A percentile compares a stretch with the other conserved stretches of the same genome.
Conservation (phyloP, 805 yeast species). For the Sungouiella thailandica region DNA sequence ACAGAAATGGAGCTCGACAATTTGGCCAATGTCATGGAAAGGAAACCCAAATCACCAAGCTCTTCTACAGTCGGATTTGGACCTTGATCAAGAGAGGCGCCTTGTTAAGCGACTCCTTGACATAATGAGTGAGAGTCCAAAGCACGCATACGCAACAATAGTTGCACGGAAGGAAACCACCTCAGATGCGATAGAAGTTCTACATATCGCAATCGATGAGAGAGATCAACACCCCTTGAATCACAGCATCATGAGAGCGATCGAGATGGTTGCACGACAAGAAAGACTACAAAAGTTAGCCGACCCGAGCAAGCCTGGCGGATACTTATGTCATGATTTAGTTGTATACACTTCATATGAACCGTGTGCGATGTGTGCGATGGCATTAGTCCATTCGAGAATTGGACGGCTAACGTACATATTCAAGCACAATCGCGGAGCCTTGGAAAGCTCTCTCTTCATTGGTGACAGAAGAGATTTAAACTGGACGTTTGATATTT, state of each 20-base stretch:
- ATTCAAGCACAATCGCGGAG: slow-evolving; percentile 36
- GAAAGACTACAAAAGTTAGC: slow-evolving; percentile 41
- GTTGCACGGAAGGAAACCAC: slow-evolving; percentile 55
- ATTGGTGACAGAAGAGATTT: slow-evolving; percentile 70
- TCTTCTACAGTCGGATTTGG: slow-evolving; percentile 49
- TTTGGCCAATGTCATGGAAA: slow-evolving; percentile 93
- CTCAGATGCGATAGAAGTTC: slow-evolving; percentile 18
- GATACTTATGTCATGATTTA: slow-evolving; percentile 69
- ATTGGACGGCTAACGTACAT: slow-evolving; percentile 64
- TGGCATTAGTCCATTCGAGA: slow-evolving; percentile 94
- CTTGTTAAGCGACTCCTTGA: slow-evolving; percentile 17
- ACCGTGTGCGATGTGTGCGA: slow-evolving; percentile 94
- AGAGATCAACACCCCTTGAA: slow-evolving; percentile 44
- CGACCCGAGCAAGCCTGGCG: slow-evolving; percentile 12
- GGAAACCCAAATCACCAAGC: slow-evolving; percentile 81
- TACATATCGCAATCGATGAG: slow-evolving; percentile 40
- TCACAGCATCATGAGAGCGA: slow-evolving; percentile 75
- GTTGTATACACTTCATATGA: slow-evolving; percentile 89
- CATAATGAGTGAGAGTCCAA: slow-evolving; percentile 3
- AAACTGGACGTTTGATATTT: slow-evolving; percentile 85
- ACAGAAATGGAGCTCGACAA: slow-evolving; percentile 54
- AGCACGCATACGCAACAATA: slow-evolving; percentile 50
- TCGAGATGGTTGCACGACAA: slow-evolving; percentile 53
- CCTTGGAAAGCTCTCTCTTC: slow-evolving; percentile 63
- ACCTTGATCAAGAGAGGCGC: slow-evolving; percentile 38